These are phyloP conservation scores for Pelagomonas calceolata DNA, from an alignment of 108 stramenopile species.

Conservation along the genomic window DNA sequence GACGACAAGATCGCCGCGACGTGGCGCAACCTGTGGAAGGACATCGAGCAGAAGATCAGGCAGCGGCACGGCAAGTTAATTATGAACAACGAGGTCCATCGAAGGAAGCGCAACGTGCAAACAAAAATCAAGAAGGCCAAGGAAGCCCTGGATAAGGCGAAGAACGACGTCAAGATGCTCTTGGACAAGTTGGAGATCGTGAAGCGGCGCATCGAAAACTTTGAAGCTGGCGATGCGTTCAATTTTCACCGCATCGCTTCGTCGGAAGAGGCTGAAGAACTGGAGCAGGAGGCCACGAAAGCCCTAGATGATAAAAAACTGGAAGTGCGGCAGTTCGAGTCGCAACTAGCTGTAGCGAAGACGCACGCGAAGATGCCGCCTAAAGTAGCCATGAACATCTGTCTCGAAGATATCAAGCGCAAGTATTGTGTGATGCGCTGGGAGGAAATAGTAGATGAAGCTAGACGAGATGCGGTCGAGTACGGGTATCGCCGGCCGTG, in stretches of 20 bases:
- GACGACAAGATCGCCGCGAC: neutral
- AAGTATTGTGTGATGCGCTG: slow-evolving; percentile 20
- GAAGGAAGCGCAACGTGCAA: neutral
- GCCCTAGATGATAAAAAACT: neutral
- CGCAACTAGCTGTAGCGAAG: neutral
- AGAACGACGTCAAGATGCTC: neutral
- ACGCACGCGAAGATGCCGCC: slow-evolving; percentile 1
- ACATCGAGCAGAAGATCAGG: neutral
- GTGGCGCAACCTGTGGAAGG: slow-evolving; percentile 1
- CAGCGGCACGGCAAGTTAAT: slow-evolving; percentile 1
- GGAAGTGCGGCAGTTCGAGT: neutral
- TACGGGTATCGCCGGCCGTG: slow-evolving; percentile 23
- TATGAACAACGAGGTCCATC: neutral
- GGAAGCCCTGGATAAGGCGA: neutral
- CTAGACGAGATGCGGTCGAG: slow-evolving; percentile 3
- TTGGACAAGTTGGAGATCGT: slow-evolving; percentile 3
- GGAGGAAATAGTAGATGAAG: neutral
- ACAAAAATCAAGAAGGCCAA: neutral
- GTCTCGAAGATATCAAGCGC: slow-evolving; percentile 8
- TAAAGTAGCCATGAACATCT: neutral
- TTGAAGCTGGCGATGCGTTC: slow-evolving; percentile 1
- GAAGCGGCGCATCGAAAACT: slow-evolving; percentile 7
- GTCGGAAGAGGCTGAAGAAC: slow-evolving; percentile 1
- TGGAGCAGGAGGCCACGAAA: slow-evolving; percentile 3
- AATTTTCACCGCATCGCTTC: slow-evolving; percentile 1